Percentiles rank a stretch among this genome's conserved stretches.
These are phyloP conservation scores for Saccharomyces hybrid DNA, from an alignment of 1,139 yeast species.

Conservation along the genomic window DNA sequence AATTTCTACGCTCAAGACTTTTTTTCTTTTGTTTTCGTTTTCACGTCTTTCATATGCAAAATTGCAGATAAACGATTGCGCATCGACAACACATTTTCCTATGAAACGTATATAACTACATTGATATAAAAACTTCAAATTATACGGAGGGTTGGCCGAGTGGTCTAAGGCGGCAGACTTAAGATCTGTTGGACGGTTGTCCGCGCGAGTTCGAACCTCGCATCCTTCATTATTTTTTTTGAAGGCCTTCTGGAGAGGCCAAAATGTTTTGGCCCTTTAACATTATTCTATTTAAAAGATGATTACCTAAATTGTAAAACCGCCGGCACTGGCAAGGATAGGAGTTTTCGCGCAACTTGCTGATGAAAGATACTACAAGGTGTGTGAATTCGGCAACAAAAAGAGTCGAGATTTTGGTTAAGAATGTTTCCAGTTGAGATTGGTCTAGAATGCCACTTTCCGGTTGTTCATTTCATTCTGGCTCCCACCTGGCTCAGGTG, in stretches of 20 bases:
- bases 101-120: background rate
- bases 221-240: slow-evolving; percentile 47
- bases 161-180: slow-evolving; percentile 10
- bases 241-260: background rate
- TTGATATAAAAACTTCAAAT: background rate
- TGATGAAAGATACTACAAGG: background rate
- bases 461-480: background rate
- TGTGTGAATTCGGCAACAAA: background rate
- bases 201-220: slow-evolving; percentile 89
- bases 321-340: background rate
- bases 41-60: background rate
- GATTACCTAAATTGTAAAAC: background rate
- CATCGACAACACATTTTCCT: background rate
- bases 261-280: background rate
- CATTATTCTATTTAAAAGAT: background rate
- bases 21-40: background rate
- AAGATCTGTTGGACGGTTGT: slow-evolving; percentile 28
- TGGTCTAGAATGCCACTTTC: background rate
- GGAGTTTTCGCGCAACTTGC: background rate
- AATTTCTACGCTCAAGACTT: background rate
- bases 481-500: background rate
- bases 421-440: background rate
- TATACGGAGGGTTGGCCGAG: slow-evolving; percentile 8
- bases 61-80: background rate
- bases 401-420: background rate